Evolutionary conservation across 805 yeast species (phyloP), one percentile per base, ranked within the genome.

Genomic region (Myxozyma udenii): DNA sequence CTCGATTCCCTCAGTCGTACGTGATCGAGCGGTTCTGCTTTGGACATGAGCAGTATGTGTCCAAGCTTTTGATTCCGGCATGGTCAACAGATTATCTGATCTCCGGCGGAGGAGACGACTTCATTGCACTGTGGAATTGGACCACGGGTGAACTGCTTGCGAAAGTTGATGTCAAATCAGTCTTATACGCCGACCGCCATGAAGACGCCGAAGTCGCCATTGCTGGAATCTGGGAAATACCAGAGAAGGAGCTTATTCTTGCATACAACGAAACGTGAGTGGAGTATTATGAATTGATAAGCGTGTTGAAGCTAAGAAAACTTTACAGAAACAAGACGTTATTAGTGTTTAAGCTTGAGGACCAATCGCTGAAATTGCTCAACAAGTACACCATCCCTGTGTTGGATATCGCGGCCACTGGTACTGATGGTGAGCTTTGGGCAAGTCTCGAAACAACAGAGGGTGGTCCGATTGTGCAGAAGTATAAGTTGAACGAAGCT

Each of bases 31-130:
- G 81, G 62, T 89, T 87, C 81, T 73, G 90, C 47, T 87, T 87
- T 67, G 97, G 95, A 2, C 97, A 91, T 66, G 73, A 74, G 40
- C 85, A 88, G 67, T 95, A 88, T 40, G 58, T 93, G 7, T 84
- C 95, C 1, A 72, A 78, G 4, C 66, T 93, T 57, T 66, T 74
- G 28, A 70, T 82, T 12, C 83, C 88, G 21, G 55, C 66, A 2
- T 80, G 81, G 74, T 64, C 71, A 3, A 64, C 71, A 21, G 63
- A 78, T 18, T 9, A 9, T 9, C 72, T 93, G 47, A 68, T 90
- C 22, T 84, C 93, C 64, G 98, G 84, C 3, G 98, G 99, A 32
- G 99, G 98, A 59, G 98, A 93, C 66, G 80, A 79, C 47, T 80
- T 68, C 59, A 63, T 93, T 11, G 74, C 78, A 53, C 66, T 81